Percentiles rank a stretch among this genome's conserved stretches.
These are phyloP conservation scores for Elsinoe necatrix DNA, from an alignment of 2,329 filamentous ascomycete genomes.

Conservation along the genomic window DNA sequence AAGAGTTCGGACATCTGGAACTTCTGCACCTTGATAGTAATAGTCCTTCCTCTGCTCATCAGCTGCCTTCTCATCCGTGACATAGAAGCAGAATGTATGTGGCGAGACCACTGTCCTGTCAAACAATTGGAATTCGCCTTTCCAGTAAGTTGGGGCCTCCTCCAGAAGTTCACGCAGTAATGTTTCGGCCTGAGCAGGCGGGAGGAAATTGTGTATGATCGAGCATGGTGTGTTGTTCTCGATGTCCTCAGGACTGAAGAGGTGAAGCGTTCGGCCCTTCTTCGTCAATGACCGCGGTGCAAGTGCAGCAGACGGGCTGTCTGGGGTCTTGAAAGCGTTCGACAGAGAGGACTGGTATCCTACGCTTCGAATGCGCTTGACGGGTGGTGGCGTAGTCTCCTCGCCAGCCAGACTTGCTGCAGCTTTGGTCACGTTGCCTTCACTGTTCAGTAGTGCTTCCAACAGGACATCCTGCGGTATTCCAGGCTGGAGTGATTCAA, in stretches of 20 bases:
- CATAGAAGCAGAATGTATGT: slow-evolving; percentile 76
- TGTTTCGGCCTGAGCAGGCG: slow-evolving; percentile 59
- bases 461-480: slow-evolving; percentile 60
- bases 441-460: slow-evolving; percentile 66
- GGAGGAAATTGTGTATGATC: slow-evolving; percentile 85
- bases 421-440: slow-evolving; percentile 65
- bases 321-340: slow-evolving; percentile 10
- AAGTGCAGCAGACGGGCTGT: slow-evolving; percentile 19
- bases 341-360: slow-evolving; percentile 39
- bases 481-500: slow-evolving; percentile 66
- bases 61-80: slow-evolving; percentile 63
- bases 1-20: slow-evolving; percentile 68
- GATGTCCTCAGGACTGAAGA: slow-evolving; percentile 75
- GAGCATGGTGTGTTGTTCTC: slow-evolving; percentile 80
- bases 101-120: slow-evolving; percentile 78
- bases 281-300: slow-evolving; percentile 45
- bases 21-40: slow-evolving; percentile 69
- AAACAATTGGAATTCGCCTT: slow-evolving; percentile 73
- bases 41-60: slow-evolving; percentile 68
- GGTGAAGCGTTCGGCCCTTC: slow-evolving; percentile 73
- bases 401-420: slow-evolving; percentile 44
- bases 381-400: slow-evolving; percentile 3
- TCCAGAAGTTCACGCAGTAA: slow-evolving; percentile 67
- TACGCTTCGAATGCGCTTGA: slow-evolving; percentile 20
- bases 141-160: slow-evolving; percentile 63